Conservation (phyloP, 306 rosid genomes). For the Hippophae tibetana region DNA sequence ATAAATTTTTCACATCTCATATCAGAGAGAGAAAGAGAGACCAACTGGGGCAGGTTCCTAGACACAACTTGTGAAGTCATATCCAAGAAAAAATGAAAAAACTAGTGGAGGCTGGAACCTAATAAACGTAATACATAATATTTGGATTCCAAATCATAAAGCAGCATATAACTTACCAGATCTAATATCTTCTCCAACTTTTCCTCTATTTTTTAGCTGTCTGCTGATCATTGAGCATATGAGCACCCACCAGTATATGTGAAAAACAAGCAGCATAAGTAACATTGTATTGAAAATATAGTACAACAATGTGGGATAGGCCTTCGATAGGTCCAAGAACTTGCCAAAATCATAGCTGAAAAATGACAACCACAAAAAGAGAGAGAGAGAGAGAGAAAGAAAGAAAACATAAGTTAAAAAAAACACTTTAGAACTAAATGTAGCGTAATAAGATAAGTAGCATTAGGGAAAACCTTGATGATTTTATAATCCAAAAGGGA, state of each 20-base stretch:
- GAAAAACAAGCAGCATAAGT: constrained; percentile 79
- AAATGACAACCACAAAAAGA: constrained; percentile 26
- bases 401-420: constrained; percentile 6
- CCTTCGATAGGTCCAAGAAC: constrained; percentile 39
- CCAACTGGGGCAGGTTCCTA: too few relatives aligned
- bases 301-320: constrained; percentile 38
- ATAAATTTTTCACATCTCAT: too few relatives aligned
- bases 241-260: constrained; percentile 97
- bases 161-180: constrained; percentile 50
- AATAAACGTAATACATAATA: neutral
- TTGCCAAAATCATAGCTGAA: constrained; percentile 52
- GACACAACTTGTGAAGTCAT: neutral
- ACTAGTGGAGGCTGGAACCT: neutral
- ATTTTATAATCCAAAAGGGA: constrained; percentile 75
- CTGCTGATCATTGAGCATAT: constrained; percentile 71
- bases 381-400: neutral
- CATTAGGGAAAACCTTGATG: constrained; percentile 67
- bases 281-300: constrained; percentile 74
- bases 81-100: neutral
- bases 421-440: constrained; percentile 5
- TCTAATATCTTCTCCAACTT: constrained; percentile 98
- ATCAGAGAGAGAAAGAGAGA: too few relatives aligned
- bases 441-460: constrained; percentile 19
- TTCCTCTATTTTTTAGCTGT: constrained; percentile 80
- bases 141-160: constrained; percentile 9